Evolutionary conservation across 345 rosid species (phyloP).

Genomic region (Nasturtium officinale): DNA sequence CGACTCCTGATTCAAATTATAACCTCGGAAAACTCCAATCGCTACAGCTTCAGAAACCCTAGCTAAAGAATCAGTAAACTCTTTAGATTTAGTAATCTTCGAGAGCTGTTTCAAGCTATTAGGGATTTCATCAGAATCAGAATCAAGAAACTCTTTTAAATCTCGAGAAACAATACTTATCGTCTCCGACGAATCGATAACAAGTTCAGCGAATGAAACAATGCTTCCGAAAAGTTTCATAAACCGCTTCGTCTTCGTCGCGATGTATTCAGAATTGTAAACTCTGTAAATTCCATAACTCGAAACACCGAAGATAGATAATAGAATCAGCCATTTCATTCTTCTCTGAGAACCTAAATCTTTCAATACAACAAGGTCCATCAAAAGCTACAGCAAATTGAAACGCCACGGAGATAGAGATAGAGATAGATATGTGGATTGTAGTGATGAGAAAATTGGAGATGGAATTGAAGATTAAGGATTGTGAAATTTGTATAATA

Average conservation of each 20-base stretch:
- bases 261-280: constrained; percentile 62
- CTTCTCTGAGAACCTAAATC: constrained; percentile 49
- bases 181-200: constrained; percentile 67
- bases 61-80: constrained; percentile 62
- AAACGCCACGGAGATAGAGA: neutral
- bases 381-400: constrained; percentile 9
- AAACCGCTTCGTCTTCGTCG: constrained; percentile 61
- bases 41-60: constrained; percentile 67
- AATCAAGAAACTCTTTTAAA: constrained; percentile 63
- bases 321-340: constrained; percentile 60
- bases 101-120: constrained; percentile 79
- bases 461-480: neutral
- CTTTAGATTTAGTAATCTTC: constrained; percentile 68
- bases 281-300: constrained; percentile 72
- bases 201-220: constrained; percentile 63
- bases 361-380: constrained; percentile 56
- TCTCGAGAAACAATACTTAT: constrained; percentile 64
- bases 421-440: neutral
- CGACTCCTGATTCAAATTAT: constrained; percentile 33
- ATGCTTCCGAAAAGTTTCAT: constrained; percentile 55
- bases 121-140: constrained; percentile 79
- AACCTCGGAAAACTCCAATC: constrained; percentile 65
- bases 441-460: neutral
- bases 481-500: neutral
- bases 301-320: constrained; percentile 60